phyloP scores from a whole-genome alignment of 495 filamentous ascomycete species.

The Filosporella fistucella region DNA sequence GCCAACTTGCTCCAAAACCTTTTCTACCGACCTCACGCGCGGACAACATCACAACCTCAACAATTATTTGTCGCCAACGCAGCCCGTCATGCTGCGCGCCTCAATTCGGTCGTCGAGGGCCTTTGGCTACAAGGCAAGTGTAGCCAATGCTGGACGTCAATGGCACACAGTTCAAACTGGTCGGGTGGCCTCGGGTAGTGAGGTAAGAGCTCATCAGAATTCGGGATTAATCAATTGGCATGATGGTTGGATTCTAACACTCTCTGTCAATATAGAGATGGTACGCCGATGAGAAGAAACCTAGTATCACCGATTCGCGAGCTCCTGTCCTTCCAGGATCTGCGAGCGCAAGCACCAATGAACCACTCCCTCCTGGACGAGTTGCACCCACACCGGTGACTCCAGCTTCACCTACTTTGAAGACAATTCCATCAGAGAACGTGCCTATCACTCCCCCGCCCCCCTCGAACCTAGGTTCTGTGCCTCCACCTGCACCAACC shows the following conservation, averaged over 20 bases:
- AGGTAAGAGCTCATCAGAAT: conserved; percentile 28
- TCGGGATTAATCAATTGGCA: conserved; percentile 8
- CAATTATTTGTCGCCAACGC: conserved; percentile 33
- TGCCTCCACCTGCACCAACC: conserved; percentile 42
- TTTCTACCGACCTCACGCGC: conserved; percentile 16
- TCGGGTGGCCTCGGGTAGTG: conserved; percentile 23
- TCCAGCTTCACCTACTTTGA: conserved; percentile 41
- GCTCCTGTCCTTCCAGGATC: conserved; percentile 53
- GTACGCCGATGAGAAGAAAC: conserved; percentile 54
- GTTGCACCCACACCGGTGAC: conserved; percentile 23
- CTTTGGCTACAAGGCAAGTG: conserved; percentile 43
- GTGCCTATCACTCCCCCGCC: conserved; percentile 56
- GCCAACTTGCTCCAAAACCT: conserved; percentile 2
- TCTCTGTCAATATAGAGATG: conserved; percentile 38
- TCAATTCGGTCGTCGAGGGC: conserved; percentile 56
- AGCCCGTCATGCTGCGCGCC: conserved; percentile 64
- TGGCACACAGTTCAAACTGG: conserved; percentile 41
- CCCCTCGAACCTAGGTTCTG: conserved; percentile 36
- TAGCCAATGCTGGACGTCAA: conserved; percentile 45
- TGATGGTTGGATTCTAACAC: conserved; percentile 9
- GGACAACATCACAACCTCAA: conserved; percentile 16
- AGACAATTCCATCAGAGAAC: conserved; percentile 56
- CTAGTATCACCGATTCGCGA: conserved; percentile 41
- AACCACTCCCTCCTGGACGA: conserved; percentile 40
- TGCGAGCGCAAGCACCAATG: conserved; percentile 47